Base-by-base conservation (phyloP, 2,329 filamentous ascomycete genomes). In the Rutstroemia sp. region DNA sequence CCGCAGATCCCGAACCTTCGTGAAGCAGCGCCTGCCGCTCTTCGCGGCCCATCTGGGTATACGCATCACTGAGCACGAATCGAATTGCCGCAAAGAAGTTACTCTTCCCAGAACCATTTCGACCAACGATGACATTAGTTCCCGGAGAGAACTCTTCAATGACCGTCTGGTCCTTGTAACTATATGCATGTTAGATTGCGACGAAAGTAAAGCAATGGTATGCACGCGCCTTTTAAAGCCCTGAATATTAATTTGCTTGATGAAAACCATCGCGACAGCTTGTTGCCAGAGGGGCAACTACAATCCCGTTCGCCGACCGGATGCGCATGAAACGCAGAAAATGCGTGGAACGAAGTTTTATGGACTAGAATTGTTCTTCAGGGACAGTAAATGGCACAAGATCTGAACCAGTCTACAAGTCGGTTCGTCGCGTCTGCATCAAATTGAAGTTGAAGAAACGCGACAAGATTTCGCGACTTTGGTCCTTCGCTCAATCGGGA, bases 211-310 rank as follows among this genome's bases (percentile, higher is more conserved):
- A 19, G n/a, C 8, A 2, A 34, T 18, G 44, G 8, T 10, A 1
- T 18, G 47, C 6, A 69, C 74, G 65, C 73, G 95, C 91, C 91
- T 96, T 77, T 99, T 99, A 77, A 99, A 99, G 84, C 94, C 94
- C 74, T 99, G 94, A 71, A 99, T 97, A 73, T 96, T 97, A 73
- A 97, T 96, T 78, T 99, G 94, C 75, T 99, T 99, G 81, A 99
- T 96, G 78, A 95, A 94, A 92, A 96, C 96, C 66, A 71, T 79
- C 54, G 65, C 62, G 61, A 58, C 49, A 9, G 42, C 39, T 56
- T 49, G 49, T 59, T 41, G 46, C 57, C 45, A 54, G 57, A 49
- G 61, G 56, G 60, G 62, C 59, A 55, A 57, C 41, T 44, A 10
- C 18, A 12, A 54, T 44, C 46, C 30, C 46, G 37, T 14, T 34